Conservation (phyloP, 176 grass and related monocot species). For the Oryza officinalis region DNA sequence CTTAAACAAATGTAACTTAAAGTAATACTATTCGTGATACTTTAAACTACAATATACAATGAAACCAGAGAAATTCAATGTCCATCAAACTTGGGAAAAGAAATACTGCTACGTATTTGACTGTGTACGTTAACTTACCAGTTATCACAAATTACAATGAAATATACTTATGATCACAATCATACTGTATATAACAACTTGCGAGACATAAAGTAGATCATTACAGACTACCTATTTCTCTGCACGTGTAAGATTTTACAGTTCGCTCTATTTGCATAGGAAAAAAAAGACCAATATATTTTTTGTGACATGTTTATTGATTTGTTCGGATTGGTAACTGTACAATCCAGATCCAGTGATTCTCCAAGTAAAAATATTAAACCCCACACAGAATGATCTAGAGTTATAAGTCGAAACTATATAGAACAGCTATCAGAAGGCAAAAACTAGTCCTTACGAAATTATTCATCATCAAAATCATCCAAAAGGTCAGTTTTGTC, state of each 20-base stretch:
- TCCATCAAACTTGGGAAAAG: not conserved
- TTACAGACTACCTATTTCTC: too few relatives aligned
- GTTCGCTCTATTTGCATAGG: not conserved
- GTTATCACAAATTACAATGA: not conserved
- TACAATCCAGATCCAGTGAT: not conserved
- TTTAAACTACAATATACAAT: too few relatives aligned
- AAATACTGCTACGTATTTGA: too few relatives aligned
- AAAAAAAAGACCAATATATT: not conserved
- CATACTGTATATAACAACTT: not conserved
- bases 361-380: not conserved
- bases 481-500: constrained; percentile 6
- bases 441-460: not conserved
- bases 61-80: not conserved
- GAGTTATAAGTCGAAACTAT: not conserved
- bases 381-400: not conserved
- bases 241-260: not conserved
- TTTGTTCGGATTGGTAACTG: not conserved
- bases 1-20: too few relatives aligned
- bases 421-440: not conserved
- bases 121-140: not conserved
- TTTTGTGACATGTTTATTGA: not conserved
- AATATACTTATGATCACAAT: not conserved
- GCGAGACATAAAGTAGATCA: not conserved
- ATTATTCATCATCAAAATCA: constrained; percentile 42
- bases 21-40: too few relatives aligned